Base-by-base conservation (phyloP, 352 stramenopile genomes). In the Phytophthora tubulina region DNA sequence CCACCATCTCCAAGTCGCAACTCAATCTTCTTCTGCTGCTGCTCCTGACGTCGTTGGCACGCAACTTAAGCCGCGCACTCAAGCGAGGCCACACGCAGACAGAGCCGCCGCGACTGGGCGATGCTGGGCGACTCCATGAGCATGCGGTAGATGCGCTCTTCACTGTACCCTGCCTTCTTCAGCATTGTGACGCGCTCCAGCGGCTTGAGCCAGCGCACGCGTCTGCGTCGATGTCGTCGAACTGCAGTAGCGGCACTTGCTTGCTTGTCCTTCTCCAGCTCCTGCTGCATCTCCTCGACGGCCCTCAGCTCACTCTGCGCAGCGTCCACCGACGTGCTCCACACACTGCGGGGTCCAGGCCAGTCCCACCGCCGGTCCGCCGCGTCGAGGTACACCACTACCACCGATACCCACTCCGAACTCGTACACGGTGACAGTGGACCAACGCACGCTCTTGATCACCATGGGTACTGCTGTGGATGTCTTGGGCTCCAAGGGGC, bases 81-180 rank as follows among this genome's bases (percentile, higher is more conserved):
- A 31, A 56, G 59, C 9, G 49, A 49, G 32, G 45, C 46, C 46
- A 52, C 21, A 17, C 42, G 44, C 17, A 69, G 51, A 50, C 39
- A 46, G 39, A 65, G 45, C 11, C 57, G 27, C 5, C 81, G 54
- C 3, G 79, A 89, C 81, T 85, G 85, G 33, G 76, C 78, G 30
- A 89, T 89, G 45, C 76, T 72, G 11, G 79, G 81, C 21, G 63
- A 82, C 63, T 89, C 81, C 73, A 84, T 85, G 66, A 90, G 76
- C 80, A 83, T 85, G 14, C 78, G 79, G 44, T 77, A 83, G 63
- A 90, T 90, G 27, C 72, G 69, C 39, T 76, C 66, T 48, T 90
- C 82, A 31, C 82, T 90, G 54, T 65, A 78, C n/a, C 79, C 79
- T 6, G 79, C 79, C 38, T 79, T 73, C 3, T 70, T 72, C 30